These are phyloP conservation scores for Talaromyces liani DNA, from an alignment of 495 filamentous ascomycete species.

Conservation along the genomic window DNA sequence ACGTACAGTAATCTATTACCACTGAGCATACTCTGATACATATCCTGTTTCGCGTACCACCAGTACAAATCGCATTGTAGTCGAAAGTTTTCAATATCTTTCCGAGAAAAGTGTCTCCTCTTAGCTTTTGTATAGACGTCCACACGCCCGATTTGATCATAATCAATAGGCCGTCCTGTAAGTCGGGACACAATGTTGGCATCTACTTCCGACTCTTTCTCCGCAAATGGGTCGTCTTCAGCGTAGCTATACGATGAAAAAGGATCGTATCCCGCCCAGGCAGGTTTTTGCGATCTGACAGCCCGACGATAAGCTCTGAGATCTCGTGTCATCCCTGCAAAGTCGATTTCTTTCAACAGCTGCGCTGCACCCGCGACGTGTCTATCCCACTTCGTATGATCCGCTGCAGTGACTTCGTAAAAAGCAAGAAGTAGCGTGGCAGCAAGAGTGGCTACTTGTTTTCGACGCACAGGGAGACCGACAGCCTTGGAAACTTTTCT, in stretches of 20 bases:
- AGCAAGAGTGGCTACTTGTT: constrained; percentile 73
- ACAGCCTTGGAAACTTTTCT: constrained; percentile 70
- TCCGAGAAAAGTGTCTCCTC: constrained; percentile 47
- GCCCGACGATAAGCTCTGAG: constrained; percentile 47
- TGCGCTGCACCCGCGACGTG: constrained; percentile 81
- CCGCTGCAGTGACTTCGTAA: constrained; percentile 91
- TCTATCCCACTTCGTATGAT: constrained; percentile 92
- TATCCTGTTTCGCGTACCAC: constrained; percentile 95
- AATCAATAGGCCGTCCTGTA: constrained; percentile 36
- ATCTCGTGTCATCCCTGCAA: constrained; percentile 60
- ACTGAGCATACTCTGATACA: constrained; percentile 83
- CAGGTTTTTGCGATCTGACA: constrained; percentile 11
- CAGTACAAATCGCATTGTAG: constrained; percentile 85
- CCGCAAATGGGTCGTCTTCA: constrained; percentile 37
- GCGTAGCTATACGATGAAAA: constrained; percentile 14
- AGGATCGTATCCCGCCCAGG: constrained; percentile 11
- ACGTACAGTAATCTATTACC: constrained; percentile 79
- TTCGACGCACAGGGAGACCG: constrained; percentile 60
- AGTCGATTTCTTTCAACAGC: constrained; percentile 77
- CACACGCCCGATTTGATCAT: constrained; percentile 37
- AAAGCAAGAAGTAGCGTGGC: constrained; percentile 83
- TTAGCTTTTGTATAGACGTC: constrained; percentile 15
- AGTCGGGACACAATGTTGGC: constrained; percentile 35
- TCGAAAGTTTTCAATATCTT: constrained; percentile 71
- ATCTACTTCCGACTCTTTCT: constrained; percentile 35